Percentiles rank a stretch among this genome's conserved stretches.
phyloP scores from a whole-genome alignment of 2,329 filamentous ascomycete species.

The Microdochium trichocladiopsis region DNA sequence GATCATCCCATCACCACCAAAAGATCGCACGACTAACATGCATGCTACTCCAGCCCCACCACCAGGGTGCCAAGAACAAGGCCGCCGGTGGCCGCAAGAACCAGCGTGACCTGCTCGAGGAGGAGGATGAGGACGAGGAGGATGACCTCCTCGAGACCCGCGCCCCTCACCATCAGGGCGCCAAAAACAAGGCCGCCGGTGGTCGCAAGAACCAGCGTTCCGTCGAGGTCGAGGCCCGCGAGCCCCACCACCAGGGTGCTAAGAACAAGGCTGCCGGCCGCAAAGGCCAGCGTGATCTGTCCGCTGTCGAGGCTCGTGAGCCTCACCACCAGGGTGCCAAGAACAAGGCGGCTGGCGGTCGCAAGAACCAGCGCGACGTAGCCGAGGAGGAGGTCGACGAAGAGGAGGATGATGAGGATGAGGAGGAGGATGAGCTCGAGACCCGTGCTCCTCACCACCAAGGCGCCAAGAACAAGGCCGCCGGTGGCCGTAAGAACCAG shows the following conservation, averaged over 20 bases:
- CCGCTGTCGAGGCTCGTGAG: neutral
- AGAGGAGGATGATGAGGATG: neutral
- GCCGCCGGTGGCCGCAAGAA: neutral
- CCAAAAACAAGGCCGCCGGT: constrained; percentile 3
- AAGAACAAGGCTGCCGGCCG: neutral
- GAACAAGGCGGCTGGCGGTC: neutral
- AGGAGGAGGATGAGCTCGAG: neutral
- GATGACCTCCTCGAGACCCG: neutral
- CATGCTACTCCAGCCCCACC: neutral
- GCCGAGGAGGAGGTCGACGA: constrained; percentile 1
- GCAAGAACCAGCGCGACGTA: neutral
- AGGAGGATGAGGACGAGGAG: neutral
- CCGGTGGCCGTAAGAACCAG: neutral
- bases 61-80: neutral
- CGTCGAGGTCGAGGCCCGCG: too few relatives aligned
- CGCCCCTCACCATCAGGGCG: constrained; percentile 2
- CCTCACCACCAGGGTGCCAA: neutral
- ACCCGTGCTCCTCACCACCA: neutral
- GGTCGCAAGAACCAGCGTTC: too few relatives aligned
- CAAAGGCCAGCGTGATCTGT: neutral
- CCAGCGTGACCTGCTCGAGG: neutral
- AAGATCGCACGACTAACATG: neutral
- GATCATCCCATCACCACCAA: neutral
- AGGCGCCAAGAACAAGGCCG: neutral
- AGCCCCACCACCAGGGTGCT: neutral